phyloP scores from a whole-genome alignment of 495 filamentous ascomycete genomes.

The Aspergillus coremiiformis region DNA sequence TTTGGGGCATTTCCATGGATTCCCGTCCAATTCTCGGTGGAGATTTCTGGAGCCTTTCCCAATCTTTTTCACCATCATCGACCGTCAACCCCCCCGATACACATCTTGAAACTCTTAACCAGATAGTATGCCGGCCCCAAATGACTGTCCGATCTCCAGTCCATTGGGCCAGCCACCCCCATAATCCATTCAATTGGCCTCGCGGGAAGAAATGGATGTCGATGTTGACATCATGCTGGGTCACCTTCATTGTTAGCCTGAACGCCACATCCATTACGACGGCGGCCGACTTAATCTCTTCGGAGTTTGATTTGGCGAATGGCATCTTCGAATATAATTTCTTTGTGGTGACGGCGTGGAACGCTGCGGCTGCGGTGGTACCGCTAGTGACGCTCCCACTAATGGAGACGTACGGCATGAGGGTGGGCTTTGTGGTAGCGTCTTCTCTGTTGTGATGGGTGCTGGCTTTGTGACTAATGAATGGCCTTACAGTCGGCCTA shows the following conservation, averaged over 20 bases:
- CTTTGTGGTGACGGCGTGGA: conserved; percentile 11
- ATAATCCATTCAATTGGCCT: conserved; percentile 10
- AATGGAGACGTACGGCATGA: conserved; percentile 11
- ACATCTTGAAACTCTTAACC: too few species aligned
- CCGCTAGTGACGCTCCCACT: conserved; percentile 6
- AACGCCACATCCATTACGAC: conserved; percentile 11
- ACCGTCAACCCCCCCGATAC: too few species aligned
- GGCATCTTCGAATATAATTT: conserved; percentile 11
- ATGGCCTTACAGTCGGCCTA: neutral
- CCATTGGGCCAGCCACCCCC: conserved; percentile 1
- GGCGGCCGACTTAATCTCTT: conserved; percentile 4
- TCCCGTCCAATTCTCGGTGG: too few species aligned
- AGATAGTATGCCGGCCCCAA: neutral
- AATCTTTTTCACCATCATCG: too few species aligned
- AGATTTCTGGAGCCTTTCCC: too few species aligned
- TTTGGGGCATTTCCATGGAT: too few species aligned
- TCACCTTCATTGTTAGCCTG: conserved; percentile 8
- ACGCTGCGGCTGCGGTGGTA: conserved; percentile 5
- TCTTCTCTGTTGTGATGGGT: neutral
- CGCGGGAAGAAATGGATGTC: conserved; percentile 5
- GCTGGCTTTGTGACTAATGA: neutral
- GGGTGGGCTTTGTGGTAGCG: conserved; percentile 4
- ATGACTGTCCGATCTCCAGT: neutral
- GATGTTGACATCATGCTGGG: conserved; percentile 8
- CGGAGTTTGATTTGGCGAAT: neutral